A percentile compares a stretch with the other conserved stretches of the same genome.
These are phyloP conservation scores for Trifolium fragiferum DNA, from an alignment of 306 rosid genomes.

Conservation along the genomic window DNA sequence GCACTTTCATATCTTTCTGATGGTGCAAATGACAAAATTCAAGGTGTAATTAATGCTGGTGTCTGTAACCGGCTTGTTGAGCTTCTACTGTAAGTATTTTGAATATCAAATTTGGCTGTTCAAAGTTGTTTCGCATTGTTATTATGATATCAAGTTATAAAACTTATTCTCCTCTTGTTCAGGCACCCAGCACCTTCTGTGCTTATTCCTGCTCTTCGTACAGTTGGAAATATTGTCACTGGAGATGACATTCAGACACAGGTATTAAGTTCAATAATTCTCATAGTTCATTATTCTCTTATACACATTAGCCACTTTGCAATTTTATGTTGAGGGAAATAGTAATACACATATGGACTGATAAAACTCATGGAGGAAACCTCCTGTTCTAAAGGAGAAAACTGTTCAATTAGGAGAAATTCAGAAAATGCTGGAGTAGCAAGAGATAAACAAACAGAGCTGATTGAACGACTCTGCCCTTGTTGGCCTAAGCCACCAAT, in stretches of 20 bases:
- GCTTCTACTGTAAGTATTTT: constrained; percentile 70
- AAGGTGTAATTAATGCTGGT: constrained; percentile 87
- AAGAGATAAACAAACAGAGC: neutral
- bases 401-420: neutral
- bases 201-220: constrained; percentile 93
- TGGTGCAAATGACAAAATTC: constrained; percentile 94
- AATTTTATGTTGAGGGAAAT: neutral
- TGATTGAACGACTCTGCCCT: neutral
- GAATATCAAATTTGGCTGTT: constrained; percentile 1
- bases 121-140: neutral
- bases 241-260: constrained; percentile 98
- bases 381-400: neutral
- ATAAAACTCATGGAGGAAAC: neutral
- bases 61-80: constrained; percentile 91
- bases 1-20: constrained; percentile 96
- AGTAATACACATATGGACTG: neutral
- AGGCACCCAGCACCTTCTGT: constrained; percentile 94
- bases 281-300: neutral
- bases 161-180: constrained; percentile 18
- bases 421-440: neutral
- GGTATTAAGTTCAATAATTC: constrained; percentile 52
- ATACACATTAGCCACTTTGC: neutral
- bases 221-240: constrained; percentile 92
- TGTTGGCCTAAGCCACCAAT: neutral
- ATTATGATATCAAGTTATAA: constrained; percentile 24